These are phyloP conservation scores for Xylaria sp. DNA, from an alignment of 2,329 filamentous ascomycete species.

Conservation along the genomic window DNA sequence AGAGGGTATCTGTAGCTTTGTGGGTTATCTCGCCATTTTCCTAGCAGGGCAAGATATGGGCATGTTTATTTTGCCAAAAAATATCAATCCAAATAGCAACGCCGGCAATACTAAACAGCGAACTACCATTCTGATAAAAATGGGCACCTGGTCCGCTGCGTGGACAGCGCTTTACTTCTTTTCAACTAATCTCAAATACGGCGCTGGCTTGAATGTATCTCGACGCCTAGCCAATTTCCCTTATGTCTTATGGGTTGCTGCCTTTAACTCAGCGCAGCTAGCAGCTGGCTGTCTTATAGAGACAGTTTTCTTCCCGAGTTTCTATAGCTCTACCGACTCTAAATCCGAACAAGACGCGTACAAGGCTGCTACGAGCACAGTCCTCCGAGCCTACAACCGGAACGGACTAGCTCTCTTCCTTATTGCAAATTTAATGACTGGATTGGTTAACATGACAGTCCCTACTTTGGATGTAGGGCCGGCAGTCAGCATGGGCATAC, in stretches of 20 bases:
- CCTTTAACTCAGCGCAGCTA: constrained; percentile 89
- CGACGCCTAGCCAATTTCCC: constrained; percentile 92
- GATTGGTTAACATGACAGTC: constrained; percentile 86
- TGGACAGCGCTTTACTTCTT: constrained; percentile 79
- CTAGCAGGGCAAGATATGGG: constrained; percentile 88
- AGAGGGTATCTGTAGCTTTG: constrained; percentile 94
- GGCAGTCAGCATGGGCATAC: constrained; percentile 74
- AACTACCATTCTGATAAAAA: constrained; percentile 68
- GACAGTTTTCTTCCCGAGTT: constrained; percentile 77
- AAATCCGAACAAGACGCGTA: constrained; percentile 72
- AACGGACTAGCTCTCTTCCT: constrained; percentile 90
- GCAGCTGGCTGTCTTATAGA: constrained; percentile 83
- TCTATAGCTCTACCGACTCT: constrained; percentile 67
- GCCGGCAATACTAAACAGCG: constrained; percentile 60
- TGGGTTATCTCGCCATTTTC: constrained; percentile 95
- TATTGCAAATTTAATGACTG: constrained; percentile 88
- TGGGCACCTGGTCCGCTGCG: constrained; percentile 71
- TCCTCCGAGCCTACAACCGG: constrained; percentile 87
- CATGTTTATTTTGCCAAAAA: constrained; percentile 78
- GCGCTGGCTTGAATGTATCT: constrained; percentile 81
- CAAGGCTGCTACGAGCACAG: constrained; percentile 77
- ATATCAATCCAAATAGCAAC: constrained; percentile 57
- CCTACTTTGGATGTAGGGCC: constrained; percentile 80
- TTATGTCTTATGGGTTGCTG: constrained; percentile 92
- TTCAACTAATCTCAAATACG: constrained; percentile 74